Evolutionary conservation across 805 yeast species (phyloP).

Genomic region (Monosporozyma solicola): DNA sequence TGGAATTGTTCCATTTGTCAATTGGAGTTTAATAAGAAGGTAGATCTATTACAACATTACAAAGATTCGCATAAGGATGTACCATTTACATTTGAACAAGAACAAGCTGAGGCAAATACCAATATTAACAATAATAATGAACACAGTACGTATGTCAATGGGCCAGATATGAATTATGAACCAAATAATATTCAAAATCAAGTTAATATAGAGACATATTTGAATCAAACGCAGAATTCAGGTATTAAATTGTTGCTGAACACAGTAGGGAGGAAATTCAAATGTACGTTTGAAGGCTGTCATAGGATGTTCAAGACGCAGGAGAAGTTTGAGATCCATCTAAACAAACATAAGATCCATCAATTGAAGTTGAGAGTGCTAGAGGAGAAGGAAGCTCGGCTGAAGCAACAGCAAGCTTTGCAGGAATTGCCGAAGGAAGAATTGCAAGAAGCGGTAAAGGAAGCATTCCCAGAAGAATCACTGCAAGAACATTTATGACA

Average conservation of each 20-base stretch:
- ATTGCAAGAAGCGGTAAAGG: too few species aligned
- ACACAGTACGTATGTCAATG: not conserved
- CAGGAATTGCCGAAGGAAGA: not conserved
- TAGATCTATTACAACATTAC: constrained; percentile 50
- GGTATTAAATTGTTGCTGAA: constrained; percentile 27
- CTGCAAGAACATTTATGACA: not conserved
- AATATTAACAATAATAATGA: not conserved
- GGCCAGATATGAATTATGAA: constrained; percentile 7
- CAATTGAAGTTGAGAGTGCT: constrained; percentile 24
- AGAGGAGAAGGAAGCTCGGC: constrained; percentile 7
- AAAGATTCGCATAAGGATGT: constrained; percentile 33
- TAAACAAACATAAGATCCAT: constrained; percentile 29
- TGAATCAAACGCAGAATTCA: constrained; percentile 12
- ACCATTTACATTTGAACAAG: constrained; percentile 7
- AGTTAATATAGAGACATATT: constrained; percentile 19
- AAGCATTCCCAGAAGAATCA: not conserved
- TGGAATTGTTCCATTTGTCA: constrained; percentile 61
- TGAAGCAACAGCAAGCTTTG: not conserved
- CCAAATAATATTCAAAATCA: constrained; percentile 16
- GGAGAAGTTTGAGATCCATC: constrained; percentile 26
- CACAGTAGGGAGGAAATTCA: constrained; percentile 29
- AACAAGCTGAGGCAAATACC: not conserved
- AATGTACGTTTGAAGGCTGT: constrained; percentile 47
- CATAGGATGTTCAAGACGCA: constrained; percentile 41
- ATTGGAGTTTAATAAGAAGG: constrained; percentile 43